Evolutionary conservation across 2,329 filamentous ascomycete species (phyloP), one percentile per base, ranked within the genome.

Genomic region (Xylariaceae sp.): DNA sequence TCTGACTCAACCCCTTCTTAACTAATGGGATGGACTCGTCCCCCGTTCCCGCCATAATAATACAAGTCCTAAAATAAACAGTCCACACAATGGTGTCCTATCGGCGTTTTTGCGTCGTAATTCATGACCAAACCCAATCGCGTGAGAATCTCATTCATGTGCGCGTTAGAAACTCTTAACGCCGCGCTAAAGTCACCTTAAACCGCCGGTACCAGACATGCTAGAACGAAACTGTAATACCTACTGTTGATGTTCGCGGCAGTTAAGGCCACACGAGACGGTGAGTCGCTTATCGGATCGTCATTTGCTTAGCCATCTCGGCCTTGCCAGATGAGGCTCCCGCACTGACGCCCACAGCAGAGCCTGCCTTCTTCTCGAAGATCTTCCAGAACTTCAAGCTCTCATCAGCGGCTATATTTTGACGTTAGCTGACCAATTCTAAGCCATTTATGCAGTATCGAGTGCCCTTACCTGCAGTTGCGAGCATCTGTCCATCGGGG

Each of bases 371-470:
- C 84, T 96, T 97, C 83, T 99, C 94, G 70, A 99, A 99, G 66
- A 99, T 83, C 86, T 99, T 99, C 94, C 94, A 99, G 82, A 99
- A 99, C 80, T 99, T 99, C 74, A 99, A 82, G 70, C 88, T 93
- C 81, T 99, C 94, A 68, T 99, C 94, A 30, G 93, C 92, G 65
- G 93, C 90, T 85, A 36, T 41, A n/a, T 59, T 26, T 45, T 30
- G 6, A 45, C 37, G 56, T 72, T 65, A 74, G 72, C 60, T 62
- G 46, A 53, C 52, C 49, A n/a, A n/a, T 43, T 21, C 44, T 9
- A 36, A 18, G 24, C 32, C 18, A 32, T 36, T 23, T 18, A 15
- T 24, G 16, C 24, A 26, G n/a, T 9, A 27, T 10, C 3, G 9
- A 16, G 18, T 27, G 21, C 49, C 73, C 82, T 78, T 76, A 86